Evolutionary conservation across 106 monocot species (phyloP).

Genomic region (Dendrobium officinale): DNA sequence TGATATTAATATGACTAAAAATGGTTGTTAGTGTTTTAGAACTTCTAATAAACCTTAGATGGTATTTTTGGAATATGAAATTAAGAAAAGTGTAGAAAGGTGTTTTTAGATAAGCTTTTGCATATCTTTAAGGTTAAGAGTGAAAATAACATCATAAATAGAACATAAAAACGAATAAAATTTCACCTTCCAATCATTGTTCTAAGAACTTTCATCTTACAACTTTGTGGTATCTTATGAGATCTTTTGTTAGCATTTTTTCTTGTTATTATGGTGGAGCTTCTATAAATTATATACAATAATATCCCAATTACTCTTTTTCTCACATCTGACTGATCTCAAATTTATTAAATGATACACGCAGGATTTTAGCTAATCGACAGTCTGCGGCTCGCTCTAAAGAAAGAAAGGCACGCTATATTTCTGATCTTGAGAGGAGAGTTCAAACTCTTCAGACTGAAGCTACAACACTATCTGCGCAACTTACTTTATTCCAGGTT

Average conservation of each 20-base stretch:
- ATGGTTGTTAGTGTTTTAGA: neutral
- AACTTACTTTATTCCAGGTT: slow-evolving; percentile 58
- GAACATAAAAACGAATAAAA: too few species aligned
- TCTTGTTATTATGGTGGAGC: neutral
- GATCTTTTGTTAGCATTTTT: neutral
- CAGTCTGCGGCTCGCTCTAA: slow-evolving; percentile 69
- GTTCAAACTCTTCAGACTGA: slow-evolving; percentile 68
- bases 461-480: slow-evolving; percentile 57
- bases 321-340: neutral
- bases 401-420: slow-evolving; percentile 66
- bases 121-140: neutral
- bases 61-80: neutral
- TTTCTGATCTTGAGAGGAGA: slow-evolving; percentile 58
- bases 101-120: neutral
- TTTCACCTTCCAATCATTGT: neutral
- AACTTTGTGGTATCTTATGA: neutral
- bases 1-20: neutral
- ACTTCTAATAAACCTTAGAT: neutral
- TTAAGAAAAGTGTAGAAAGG: neutral
- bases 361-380: slow-evolving; percentile 59
- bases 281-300: neutral
- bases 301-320: neutral
- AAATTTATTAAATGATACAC: slow-evolving; percentile 5
- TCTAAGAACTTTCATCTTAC: neutral
- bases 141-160: too few species aligned